These are phyloP conservation scores for Protomyces macrosporus DNA, from an alignment of 1,139 yeast genomes.

Conservation along the genomic window DNA sequence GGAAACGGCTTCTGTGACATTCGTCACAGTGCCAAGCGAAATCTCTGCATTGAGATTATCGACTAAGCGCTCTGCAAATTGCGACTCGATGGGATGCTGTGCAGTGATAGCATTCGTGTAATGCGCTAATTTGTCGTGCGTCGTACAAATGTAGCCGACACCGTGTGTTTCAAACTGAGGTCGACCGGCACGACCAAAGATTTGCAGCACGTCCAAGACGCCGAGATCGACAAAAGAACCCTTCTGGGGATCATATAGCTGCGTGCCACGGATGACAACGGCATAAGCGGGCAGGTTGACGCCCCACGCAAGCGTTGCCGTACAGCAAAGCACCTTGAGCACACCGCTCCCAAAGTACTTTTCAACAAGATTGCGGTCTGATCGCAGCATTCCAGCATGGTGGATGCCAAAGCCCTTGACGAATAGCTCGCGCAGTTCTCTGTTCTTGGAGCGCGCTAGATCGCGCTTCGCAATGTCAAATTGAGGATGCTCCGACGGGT, in stretches of 20 bases:
- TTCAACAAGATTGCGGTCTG: slow-evolving; percentile 86
- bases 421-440: slow-evolving; percentile 76
- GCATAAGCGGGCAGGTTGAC: slow-evolving; percentile 97
- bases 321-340: slow-evolving; percentile 84
- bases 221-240: slow-evolving; percentile 95
- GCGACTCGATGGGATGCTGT: slow-evolving; percentile 94
- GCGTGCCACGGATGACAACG: slow-evolving; percentile 93
- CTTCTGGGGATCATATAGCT: slow-evolving; percentile 85
- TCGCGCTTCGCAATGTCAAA: slow-evolving; percentile 56
- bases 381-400: slow-evolving; percentile 93
- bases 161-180: slow-evolving; percentile 93
- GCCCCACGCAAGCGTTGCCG: slow-evolving; percentile 99
- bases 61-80: slow-evolving; percentile 66
- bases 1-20: slow-evolving; percentile 86
- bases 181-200: slow-evolving; percentile 98
- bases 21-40: slow-evolving; percentile 89
- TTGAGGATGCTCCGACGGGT: slow-evolving; percentile 50
- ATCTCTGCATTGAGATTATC: slow-evolving; percentile 96
- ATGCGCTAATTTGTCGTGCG: slow-evolving; percentile 75
- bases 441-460: slow-evolving; percentile 66
- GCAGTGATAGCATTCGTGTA: slow-evolving; percentile 82
- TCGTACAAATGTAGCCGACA: slow-evolving; percentile 84
- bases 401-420: slow-evolving; percentile 85
- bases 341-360: slow-evolving; percentile 81
- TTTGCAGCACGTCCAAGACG: slow-evolving; percentile 93